These are phyloP conservation scores for Panaeolus papilionaceus DNA, from an alignment of 768 basidiomycete species.

Conservation along the genomic window DNA sequence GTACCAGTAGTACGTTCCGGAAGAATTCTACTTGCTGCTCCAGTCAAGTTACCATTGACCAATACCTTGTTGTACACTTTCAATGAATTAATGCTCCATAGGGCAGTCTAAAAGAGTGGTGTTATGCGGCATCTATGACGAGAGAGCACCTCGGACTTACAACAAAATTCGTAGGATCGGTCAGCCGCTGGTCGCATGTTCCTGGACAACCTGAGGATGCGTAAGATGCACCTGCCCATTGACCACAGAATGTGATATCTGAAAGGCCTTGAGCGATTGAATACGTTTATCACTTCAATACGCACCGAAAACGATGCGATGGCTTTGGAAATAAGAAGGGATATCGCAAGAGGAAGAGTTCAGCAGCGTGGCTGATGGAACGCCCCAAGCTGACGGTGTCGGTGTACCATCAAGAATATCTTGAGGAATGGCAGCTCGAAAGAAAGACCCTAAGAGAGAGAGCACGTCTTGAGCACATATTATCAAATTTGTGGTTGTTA, in stretches of 20 bases:
- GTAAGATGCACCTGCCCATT: conserved; percentile 88
- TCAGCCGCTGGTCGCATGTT: conserved; percentile 66
- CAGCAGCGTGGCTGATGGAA: conserved; percentile 63
- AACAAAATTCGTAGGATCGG: conserved; percentile 75
- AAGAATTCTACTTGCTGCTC: not conserved
- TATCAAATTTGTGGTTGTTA: not conserved
- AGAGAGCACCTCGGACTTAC: conserved; percentile 43
- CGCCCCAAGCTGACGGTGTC: conserved; percentile 71
- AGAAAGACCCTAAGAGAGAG: conserved; percentile 71
- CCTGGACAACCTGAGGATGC: conserved; percentile 77
- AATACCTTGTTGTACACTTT: conserved; percentile 74
- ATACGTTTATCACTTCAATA: conserved; percentile 29
- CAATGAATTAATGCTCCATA: conserved; percentile 81
- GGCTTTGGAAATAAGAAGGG: conserved; percentile 64
- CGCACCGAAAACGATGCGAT: conserved; percentile 79
- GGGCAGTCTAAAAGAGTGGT: conserved; percentile 61
- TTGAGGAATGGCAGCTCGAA: conserved; percentile 74
- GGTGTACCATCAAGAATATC: conserved; percentile 70
- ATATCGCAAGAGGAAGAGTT: conserved; percentile 62
- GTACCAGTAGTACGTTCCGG: not conserved
- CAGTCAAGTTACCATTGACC: conserved; percentile 4
- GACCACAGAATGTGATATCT: conserved; percentile 89
- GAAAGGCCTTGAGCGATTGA: conserved; percentile 16
- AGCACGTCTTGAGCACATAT: not conserved
- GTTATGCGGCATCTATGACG: not conserved